Percentiles rank a stretch among this genome's conserved stretches.
phyloP scores from a whole-genome alignment of 148 eudicot species.

The Silene conica region DNA sequence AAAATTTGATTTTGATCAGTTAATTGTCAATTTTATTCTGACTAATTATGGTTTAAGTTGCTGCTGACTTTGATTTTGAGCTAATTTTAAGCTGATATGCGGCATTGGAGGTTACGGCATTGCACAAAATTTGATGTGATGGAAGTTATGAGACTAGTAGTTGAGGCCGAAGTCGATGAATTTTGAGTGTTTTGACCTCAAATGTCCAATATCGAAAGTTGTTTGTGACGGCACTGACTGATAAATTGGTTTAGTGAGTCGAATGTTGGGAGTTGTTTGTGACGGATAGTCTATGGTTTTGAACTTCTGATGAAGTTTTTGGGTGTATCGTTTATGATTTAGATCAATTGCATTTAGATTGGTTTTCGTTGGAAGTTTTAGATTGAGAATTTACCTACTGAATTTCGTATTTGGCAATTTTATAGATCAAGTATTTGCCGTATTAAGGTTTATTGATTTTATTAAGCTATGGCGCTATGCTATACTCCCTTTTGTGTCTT shows the following conservation, averaged over 20 bases:
- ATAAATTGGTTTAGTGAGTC: too few relatives aligned
- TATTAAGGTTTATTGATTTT: not conserved
- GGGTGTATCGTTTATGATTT: not conserved
- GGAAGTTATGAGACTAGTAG: not conserved
- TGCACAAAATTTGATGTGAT: too few relatives aligned
- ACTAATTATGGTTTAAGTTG: too few relatives aligned
- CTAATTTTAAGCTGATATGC: too few relatives aligned
- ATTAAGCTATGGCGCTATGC: slow-evolving; percentile 2
- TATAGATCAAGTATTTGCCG: not conserved
- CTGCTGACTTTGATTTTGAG: not conserved
- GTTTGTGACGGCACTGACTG: too few relatives aligned
- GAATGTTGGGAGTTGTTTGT: too few relatives aligned
- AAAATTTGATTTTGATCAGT: not conserved
- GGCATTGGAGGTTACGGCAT: too few relatives aligned
- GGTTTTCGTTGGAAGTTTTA: not conserved
- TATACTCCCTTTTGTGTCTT: too few relatives aligned
- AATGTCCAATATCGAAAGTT: not conserved
- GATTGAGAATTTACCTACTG: too few relatives aligned
- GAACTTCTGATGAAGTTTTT: not conserved
- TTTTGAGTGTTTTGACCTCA: not conserved
- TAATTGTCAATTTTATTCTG: too few relatives aligned
- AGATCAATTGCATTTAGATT: not conserved
- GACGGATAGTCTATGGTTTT: not conserved
- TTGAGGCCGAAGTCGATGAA: too few relatives aligned
- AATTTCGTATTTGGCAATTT: not conserved